Evolutionary conservation across 495 filamentous ascomycete genomes (phyloP).

Genomic region (Aspergillus kassunensis): DNA sequence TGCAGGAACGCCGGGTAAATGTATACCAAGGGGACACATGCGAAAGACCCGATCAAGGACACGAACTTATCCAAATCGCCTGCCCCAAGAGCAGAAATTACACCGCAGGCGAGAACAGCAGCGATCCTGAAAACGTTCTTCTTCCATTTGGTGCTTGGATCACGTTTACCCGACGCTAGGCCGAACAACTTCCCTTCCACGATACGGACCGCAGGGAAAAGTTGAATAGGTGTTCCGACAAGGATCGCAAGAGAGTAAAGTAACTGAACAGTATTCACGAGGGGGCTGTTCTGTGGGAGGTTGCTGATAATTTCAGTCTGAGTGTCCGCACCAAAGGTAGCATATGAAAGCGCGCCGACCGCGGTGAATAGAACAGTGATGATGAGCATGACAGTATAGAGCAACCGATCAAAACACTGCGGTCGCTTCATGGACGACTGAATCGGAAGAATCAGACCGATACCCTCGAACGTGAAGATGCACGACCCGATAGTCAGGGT

Average conservation of each 20-base stretch:
- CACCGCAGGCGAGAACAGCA: constrained; percentile 70
- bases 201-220: constrained; percentile 86
- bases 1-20: constrained; percentile 78
- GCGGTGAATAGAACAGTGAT: constrained; percentile 79
- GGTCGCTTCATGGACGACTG: constrained; percentile 87
- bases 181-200: constrained; percentile 56
- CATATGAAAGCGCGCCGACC: constrained; percentile 89
- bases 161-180: constrained; percentile 77
- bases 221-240: constrained; percentile 81
- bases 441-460: constrained; percentile 90
- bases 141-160: constrained; percentile 89
- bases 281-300: constrained; percentile 78
- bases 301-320: constrained; percentile 91
- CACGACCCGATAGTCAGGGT: constrained; percentile 91
- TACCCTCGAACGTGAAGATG: constrained; percentile 94
- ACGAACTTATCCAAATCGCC: constrained; percentile 92
- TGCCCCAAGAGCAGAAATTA: constrained; percentile 81
- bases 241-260: constrained; percentile 87
- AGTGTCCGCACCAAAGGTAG: constrained; percentile 81
- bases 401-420: constrained; percentile 73
- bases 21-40: constrained; percentile 88
- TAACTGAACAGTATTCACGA: constrained; percentile 88
- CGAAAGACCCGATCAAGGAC: constrained; percentile 86
- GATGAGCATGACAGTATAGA: constrained; percentile 80
- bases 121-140: constrained; percentile 88